Evolutionary conservation across 345 rosid species (phyloP), one percentile per base, ranked within the genome.

Genomic region (Populus pruinosa): DNA sequence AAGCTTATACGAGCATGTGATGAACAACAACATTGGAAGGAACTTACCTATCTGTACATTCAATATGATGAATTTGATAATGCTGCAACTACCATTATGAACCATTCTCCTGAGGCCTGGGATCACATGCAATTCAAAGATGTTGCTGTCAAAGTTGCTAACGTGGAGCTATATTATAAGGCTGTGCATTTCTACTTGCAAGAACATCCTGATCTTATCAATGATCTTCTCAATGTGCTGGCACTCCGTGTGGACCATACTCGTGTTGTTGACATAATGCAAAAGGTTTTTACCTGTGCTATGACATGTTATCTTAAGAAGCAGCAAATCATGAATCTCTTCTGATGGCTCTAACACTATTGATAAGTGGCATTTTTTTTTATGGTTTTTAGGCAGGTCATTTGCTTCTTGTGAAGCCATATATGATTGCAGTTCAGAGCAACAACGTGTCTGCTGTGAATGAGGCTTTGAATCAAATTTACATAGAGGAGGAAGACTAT

Each of bases 91-190:
- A 96, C 98, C 44, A 91, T 96, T 73, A 96, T 96, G 99, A 93
- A 96, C 79, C 99, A 96, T 88, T 96, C 99, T 49, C 99, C 99
- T 0, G 98, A 92, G 87, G 98, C 99, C n/a, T 96, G 99, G 99
- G 99, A 96, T 75, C 99, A 96, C 93, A 90, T 96, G 98, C 99
- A 91, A 79, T 96, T 93, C 83, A 96, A 93, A 82, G 99, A 96
- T 80, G 92, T 93, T 53, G 88, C 88, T 1, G 97, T 90, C 64
- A 96, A 96, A 90, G 97, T 96, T 84, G 98, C 97, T 4, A 96
- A 87, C 80, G 99, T 96, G 62, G 99, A 96, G 76, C 82, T 96
- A 41, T 96, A 96, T 83, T 96, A 96, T 75, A 96, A 96, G 87
- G 97, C 98, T 5, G 99, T 96, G 77, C 99, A 96, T 86, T 96